Conservation (phyloP, 2,329 filamentous ascomycete species). For the Botrytis squamosa region DNA sequence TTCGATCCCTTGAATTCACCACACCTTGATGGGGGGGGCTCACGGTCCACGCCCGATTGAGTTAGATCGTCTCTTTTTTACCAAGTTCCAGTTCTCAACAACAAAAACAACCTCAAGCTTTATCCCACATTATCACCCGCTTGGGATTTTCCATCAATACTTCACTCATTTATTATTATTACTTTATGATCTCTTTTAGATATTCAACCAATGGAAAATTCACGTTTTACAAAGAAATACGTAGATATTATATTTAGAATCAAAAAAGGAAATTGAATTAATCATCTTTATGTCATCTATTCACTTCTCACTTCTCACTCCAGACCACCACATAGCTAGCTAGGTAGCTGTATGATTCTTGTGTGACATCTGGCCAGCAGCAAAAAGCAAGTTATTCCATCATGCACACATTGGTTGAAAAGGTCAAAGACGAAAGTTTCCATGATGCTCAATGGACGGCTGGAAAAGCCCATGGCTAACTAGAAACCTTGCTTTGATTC, state of each 20-base stretch:
- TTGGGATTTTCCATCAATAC: not conserved
- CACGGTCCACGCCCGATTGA: not conserved
- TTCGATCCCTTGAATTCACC: not conserved
- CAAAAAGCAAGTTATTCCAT: not conserved
- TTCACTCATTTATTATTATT: not conserved
- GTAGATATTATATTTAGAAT: no score
- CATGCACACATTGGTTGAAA: not conserved
- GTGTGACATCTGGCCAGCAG: not conserved
- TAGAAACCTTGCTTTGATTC: not conserved
- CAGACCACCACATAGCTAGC: not conserved
- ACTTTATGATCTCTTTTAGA: no score
- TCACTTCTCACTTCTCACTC: not conserved
- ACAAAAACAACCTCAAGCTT: not conserved
- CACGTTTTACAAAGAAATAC: no score
- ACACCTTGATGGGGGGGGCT: not conserved
- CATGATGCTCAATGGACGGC: not conserved
- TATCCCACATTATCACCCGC: not conserved
- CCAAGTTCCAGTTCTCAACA: not conserved
- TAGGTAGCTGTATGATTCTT: not conserved
- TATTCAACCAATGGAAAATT: not conserved
- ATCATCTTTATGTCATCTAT: not conserved
- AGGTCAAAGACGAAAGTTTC: not conserved
- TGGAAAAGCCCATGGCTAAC: constrained; percentile 1
- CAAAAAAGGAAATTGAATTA: no score
- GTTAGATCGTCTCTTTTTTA: not conserved